Conservation (phyloP, 2,329 filamentous ascomycete species). For the Dactylonectria estremocensis region DNA sequence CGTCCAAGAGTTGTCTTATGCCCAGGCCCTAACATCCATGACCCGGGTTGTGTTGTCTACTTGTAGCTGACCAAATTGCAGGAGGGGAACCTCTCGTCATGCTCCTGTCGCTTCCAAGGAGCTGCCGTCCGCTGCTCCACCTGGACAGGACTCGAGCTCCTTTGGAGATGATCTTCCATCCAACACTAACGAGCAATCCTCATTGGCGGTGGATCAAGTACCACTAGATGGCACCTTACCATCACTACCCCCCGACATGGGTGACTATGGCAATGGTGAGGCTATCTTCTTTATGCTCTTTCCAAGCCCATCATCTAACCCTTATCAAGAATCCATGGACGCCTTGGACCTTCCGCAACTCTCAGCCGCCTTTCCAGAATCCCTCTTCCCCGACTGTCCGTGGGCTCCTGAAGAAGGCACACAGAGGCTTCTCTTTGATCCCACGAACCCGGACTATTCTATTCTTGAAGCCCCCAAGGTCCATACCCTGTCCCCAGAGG, state of each 20-base stretch:
- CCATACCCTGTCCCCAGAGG: constrained; percentile 39
- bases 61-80: constrained; percentile 7
- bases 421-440: background rate
- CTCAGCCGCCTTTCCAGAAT: constrained; percentile 5
- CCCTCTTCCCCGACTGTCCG: background rate
- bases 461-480: constrained; percentile 43
- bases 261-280: constrained; percentile 19
- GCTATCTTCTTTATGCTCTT: background rate
- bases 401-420: constrained; percentile 6
- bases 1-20: background rate
- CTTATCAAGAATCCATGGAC: constrained; percentile 5
- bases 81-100: constrained; percentile 22
- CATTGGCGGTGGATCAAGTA: constrained; percentile 19
- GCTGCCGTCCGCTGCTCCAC: background rate
- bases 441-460: constrained; percentile 42
- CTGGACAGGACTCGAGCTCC: constrained; percentile 4
- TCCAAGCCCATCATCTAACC: background rate
- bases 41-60: no score
- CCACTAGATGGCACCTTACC: constrained; percentile 18
- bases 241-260: constrained; percentile 11
- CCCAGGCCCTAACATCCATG: no score
- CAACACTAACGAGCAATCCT: constrained; percentile 7
- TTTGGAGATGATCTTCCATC: constrained; percentile 10
- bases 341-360: constrained; percentile 7
- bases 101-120: background rate